Evolutionary conservation across 2,329 filamentous ascomycete species (phyloP), one percentile per base, ranked within the genome.

Genomic region (Pseudodiploospora longispora): DNA sequence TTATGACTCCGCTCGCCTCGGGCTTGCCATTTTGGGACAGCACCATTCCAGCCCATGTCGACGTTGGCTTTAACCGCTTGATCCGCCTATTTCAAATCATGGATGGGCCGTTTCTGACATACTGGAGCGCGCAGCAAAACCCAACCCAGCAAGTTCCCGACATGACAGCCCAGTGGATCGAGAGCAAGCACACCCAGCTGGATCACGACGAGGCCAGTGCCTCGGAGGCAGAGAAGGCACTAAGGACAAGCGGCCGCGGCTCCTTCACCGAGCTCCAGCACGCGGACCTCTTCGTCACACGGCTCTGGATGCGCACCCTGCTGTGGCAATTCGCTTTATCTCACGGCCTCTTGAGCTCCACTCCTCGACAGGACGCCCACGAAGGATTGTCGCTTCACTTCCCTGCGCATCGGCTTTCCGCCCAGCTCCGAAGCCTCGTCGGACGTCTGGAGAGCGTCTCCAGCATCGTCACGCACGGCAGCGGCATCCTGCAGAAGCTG

Each of bases 401-500:
- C 36, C 66, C 66, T 3, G 65, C 60, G 0, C 57, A 60, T 12
- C 59, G 65, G 5, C 56, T 69, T 10, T 67, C 65, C 7, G 52
- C 55, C 4, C 62, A 69, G 52, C 57, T 69, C 4, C 64, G 66
- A 34, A 59, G 50, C 33, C 58, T 69, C 10, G 62, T 68, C 10
- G 54, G 53, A 37, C 58, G 58, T 3, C 51, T 68, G 1, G 55
- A 59, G 5, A 66, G 57, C 45, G 57, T 63, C 12, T 58, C 61
- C 33, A 71, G 70, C 42, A 70, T 80, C 46, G 70, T 70, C 29
- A 70, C 75, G 4, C 75, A 80, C 50, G 76, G 76, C 6, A 73
- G 67, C 33, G 72, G 72, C 27, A 75, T 80, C 43, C 62, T 78
- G 42, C 71, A 76, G 48, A 80, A 80, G 54, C 62, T 80, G 4